Evolutionary conservation across 306 rosid species (phyloP), one percentile per base, ranked within the genome.

Genomic region (Cotoneaster glaucophyllus): DNA sequence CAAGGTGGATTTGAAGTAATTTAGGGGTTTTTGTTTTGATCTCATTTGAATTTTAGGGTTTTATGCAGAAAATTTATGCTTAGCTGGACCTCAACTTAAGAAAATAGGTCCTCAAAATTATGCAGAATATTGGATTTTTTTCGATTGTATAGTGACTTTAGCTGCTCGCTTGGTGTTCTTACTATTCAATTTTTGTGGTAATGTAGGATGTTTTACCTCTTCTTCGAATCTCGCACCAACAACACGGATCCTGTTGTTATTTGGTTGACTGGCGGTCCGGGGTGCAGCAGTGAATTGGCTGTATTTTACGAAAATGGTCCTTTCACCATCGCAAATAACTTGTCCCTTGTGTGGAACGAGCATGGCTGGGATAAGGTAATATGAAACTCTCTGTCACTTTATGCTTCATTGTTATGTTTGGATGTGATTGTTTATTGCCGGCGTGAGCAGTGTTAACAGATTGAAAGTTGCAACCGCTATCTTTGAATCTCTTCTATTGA

Each of bases 221-320:
- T 91, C 88, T 94, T 94, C 34, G 93, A 92, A 82, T 95, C 99
- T 1, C 89, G 99, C 70, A 86, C 69, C 74, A 88, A 79, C 82
- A 84, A 89, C 88, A 70, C 84, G 79, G 99, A 92, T 63, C 99
- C 99, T 80, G 84, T 95, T 72, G 99, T 95, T 44, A 93, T 95
- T 63, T 95, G 99, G 99, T 86, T 92, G 81, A 95, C 97, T 48
- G 99, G 99, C 81, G 99, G 99, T 5, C 99, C 99, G 50, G 99
- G 99, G 8, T 95, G 99, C 80, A 92, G 99, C 74, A 92, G 99
- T 82, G 99, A 95, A 85, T 78, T 95, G 93, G 99, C 99, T 28
- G 77, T 92, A 82, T 95, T 95, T 81, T 95, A 90, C 72, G 99
- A 95, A 64, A 95, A 95, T 63, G 99, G 99, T 19, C 99, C 97